These are phyloP conservation scores for Metarhizium guizhouense DNA, from an alignment of 2,329 filamentous ascomycete species.

Conservation along the genomic window DNA sequence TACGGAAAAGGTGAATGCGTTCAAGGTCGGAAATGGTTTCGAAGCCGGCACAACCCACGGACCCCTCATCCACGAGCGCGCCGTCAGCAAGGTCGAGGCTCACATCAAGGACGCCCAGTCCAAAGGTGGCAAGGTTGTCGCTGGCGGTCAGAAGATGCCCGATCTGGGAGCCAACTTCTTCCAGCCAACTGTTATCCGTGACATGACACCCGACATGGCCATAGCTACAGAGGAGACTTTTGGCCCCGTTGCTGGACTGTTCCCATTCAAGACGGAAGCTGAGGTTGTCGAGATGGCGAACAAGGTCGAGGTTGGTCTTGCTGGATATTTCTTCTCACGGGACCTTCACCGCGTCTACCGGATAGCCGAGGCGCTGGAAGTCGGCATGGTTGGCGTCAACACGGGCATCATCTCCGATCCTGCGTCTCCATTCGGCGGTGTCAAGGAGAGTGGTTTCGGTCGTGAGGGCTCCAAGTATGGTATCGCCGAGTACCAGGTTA, in stretches of 20 bases:
- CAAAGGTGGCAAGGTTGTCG: conserved; percentile 67
- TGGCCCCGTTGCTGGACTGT: conserved; percentile 83
- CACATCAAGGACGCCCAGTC: conserved; percentile 72
- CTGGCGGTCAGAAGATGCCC: conserved; percentile 65
- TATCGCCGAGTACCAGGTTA: conserved; percentile 65
- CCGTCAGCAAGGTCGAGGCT: conserved; percentile 66
- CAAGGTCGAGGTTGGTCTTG: conserved; percentile 72
- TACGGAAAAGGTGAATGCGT: conserved; percentile 60
- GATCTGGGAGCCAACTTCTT: conserved; percentile 81
- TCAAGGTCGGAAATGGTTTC: conserved; percentile 71
- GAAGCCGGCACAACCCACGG: conserved; percentile 65
- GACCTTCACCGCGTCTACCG: conserved; percentile 51
- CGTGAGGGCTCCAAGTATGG: conserved; percentile 71
- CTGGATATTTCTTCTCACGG: conserved; percentile 83
- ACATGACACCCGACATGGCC: conserved; percentile 78
- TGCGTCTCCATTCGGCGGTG: conserved; percentile 62
- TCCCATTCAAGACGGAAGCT: conserved; percentile 79
- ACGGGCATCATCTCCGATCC: conserved; percentile 57
- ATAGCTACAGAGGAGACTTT: conserved; percentile 89
- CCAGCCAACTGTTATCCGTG: conserved; percentile 79
- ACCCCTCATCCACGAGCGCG: conserved; percentile 77
- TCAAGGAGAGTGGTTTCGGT: conserved; percentile 76
- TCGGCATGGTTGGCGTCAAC: conserved; percentile 83
- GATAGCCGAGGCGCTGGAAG: conserved; percentile 63
- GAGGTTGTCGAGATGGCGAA: conserved; percentile 85